These are phyloP conservation scores for Beta lomatogona DNA, from an alignment of 179 eudicot species.

Conservation along the genomic window DNA sequence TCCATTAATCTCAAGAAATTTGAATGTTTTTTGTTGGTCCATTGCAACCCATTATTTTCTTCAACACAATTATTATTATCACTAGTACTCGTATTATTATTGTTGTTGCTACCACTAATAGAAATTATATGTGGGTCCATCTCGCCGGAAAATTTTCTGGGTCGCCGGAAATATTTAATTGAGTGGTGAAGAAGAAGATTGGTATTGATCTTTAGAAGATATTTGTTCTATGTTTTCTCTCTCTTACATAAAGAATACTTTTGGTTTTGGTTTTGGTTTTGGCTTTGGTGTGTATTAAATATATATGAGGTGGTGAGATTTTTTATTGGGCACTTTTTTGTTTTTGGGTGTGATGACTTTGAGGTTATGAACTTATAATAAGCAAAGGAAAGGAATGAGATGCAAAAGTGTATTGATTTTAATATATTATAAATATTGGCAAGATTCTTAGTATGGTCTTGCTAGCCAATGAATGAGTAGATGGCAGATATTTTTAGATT, in stretches of 20 bases:
- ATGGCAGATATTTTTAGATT: too few species aligned
- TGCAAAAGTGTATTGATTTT: too few species aligned
- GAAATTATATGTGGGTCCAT: background rate
- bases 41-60: slow-evolving; percentile 4
- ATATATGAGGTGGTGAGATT: too few species aligned
- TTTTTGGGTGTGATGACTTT: too few species aligned
- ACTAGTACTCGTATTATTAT: background rate
- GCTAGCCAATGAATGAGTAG: too few species aligned
- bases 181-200: background rate
- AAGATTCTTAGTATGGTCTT: too few species aligned
- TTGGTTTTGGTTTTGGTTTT: too few species aligned
- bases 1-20: slow-evolving; percentile 56
- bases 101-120: background rate
- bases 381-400: too few species aligned
- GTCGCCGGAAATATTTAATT: background rate
- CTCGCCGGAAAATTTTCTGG: background rate
- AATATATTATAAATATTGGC: too few species aligned
- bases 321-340: too few species aligned
- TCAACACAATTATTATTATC: background rate
- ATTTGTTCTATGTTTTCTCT: background rate
- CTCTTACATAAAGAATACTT: background rate
- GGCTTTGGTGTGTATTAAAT: too few species aligned
- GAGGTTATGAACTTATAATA: too few species aligned
- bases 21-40: slow-evolving; percentile 65
- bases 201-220: background rate